A percentile compares a stretch with the other conserved stretches of the same genome.
These are phyloP conservation scores for Aspergillus taichungensis DNA, from an alignment of 495 filamentous ascomycete genomes.

Conservation along the genomic window DNA sequence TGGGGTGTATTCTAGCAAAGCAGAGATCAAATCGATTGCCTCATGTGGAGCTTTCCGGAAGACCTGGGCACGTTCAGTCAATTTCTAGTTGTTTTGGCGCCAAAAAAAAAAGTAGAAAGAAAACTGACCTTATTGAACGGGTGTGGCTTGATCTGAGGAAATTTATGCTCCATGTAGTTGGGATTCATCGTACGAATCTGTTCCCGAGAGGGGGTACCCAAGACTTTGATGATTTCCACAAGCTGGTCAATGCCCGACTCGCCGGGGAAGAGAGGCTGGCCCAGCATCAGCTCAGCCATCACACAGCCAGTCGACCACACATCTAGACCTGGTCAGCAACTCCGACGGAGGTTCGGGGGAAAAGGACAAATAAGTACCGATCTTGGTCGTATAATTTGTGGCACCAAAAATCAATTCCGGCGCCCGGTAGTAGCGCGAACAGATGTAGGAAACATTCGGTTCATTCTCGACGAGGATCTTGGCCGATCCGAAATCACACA, in stretches of 20 bases:
- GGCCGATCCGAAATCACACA: conserved; percentile 97
- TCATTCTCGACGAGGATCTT: conserved; percentile 99
- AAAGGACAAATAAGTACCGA: conserved; percentile 56
- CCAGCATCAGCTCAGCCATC: conserved; percentile 98
- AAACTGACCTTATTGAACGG: conserved; percentile 81
- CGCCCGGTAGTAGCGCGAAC: conserved; percentile 96
- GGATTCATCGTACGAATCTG: conserved; percentile 99
- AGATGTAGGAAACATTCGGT: conserved; percentile 99
- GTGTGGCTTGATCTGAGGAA: conserved; percentile 99
- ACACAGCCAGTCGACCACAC: conserved; percentile 99
- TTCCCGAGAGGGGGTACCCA: conserved; percentile 94
- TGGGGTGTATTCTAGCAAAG: conserved; percentile 90
- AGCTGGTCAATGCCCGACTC: conserved; percentile 98
- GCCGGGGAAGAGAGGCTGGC: conserved; percentile 96
- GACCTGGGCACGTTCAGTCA: conserved; percentile 46
- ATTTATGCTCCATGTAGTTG: conserved; percentile 99
- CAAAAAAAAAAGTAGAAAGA: background rate
- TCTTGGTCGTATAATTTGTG: conserved; percentile 99
- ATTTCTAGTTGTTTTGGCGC: background rate
- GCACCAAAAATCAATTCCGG: conserved; percentile 98
- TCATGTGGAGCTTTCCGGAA: conserved; percentile 89
- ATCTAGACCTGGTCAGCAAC: conserved; percentile 50
- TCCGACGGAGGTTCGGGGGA: conserved; percentile 3
- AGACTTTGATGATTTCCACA: conserved; percentile 98
- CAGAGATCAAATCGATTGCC: conserved; percentile 92